These are phyloP conservation scores for Metschnikowia lachancei DNA, from an alignment of 805 yeast genomes.

Conservation along the genomic window DNA sequence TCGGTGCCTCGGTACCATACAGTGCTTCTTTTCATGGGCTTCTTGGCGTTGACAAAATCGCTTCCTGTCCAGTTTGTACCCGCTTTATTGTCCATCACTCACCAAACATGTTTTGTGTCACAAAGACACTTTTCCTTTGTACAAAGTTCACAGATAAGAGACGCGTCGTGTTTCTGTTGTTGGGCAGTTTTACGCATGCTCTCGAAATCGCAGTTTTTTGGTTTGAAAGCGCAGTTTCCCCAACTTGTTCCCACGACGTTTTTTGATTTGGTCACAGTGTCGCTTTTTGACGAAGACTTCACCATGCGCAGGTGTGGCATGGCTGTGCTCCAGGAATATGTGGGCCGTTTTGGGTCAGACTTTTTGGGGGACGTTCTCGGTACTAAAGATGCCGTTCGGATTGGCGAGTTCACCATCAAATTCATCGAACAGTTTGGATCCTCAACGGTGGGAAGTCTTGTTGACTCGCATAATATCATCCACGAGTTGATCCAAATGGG, in stretches of 20 bases:
- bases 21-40: slow-evolving; percentile 54
- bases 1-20: slow-evolving; percentile 55
- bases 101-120: slow-evolving; percentile 51
- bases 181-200: slow-evolving; percentile 68
- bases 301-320: slow-evolving; percentile 76
- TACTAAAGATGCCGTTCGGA: slow-evolving; percentile 9
- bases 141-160: slow-evolving; percentile 70
- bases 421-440: slow-evolving; percentile 61
- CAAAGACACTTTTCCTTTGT: slow-evolving; percentile 51
- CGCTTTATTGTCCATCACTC: slow-evolving; percentile 37
- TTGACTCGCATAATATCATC: slow-evolving; percentile 19
- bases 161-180: slow-evolving; percentile 77
- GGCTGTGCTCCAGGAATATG: slow-evolving; percentile 82
- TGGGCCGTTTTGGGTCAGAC: slow-evolving; percentile 66
- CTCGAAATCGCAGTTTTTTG: slow-evolving; percentile 18
- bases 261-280: slow-evolving; percentile 45
- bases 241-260: slow-evolving; percentile 23
- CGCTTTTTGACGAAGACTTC: slow-evolving; percentile 71
- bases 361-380: slow-evolving; percentile 26
- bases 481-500: slow-evolving; percentile 25
- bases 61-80: slow-evolving; percentile 27
- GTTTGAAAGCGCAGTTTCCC: slow-evolving; percentile 8
- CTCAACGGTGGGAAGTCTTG: slow-evolving; percentile 26
- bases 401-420: slow-evolving; percentile 41
- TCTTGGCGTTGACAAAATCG: slow-evolving; percentile 28